Evolutionary conservation across 768 basidiomycete genomes (phyloP), one percentile per base, ranked within the genome.

Genomic region (Glaciozyma martinii): DNA sequence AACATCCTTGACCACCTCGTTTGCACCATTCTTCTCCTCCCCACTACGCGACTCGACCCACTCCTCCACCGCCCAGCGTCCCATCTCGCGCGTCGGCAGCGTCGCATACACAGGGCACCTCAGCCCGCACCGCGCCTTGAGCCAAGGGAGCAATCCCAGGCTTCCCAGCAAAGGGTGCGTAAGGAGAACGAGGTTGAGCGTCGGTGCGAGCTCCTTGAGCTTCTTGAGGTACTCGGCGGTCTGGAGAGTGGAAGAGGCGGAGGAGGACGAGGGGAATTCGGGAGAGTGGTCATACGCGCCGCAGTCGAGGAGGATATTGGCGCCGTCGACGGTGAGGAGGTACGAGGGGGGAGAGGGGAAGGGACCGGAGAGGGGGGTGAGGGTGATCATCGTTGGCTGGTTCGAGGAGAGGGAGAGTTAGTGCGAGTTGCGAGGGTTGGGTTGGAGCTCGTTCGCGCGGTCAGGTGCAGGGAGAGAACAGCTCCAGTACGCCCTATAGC

Each of bases 31-130:
- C 27, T 64, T 29, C 49, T 72, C 68, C 63, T 78, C 77, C 0
- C 66, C 70, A 27, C 76, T 74, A 73, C 90, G 81, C 19, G 85
- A 84, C 71, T 92, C 89, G 1, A 87, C 82, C 72, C 95, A 92
- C 76, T 97, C 90, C 9, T 87, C 82, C 3, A 88, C 87, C 21
- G 90, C 90, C 50, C 97, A 89, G 42, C 90, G 82, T 6, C 89
- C 94, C 86, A 92, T 94, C 61, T 93, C 90, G 71, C 93, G 90
- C 0, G 95, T 91, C 44, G 94, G 94, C 32, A 97, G 82, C 3
- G 93, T 94, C 0, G 89, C 88, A 75, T 98, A 99, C 25, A 91
- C 85, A 5, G 92, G 90, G 27, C 92, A 92, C 65, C 82, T 86
- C 49, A 98, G 81, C 27, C 86, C 86, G 42, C 74, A 72, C 87